Evolutionary conservation across 2,329 filamentous ascomycete species (phyloP), one percentile per base, ranked within the genome.

Genomic region (Chrysoporthe cubensis): DNA sequence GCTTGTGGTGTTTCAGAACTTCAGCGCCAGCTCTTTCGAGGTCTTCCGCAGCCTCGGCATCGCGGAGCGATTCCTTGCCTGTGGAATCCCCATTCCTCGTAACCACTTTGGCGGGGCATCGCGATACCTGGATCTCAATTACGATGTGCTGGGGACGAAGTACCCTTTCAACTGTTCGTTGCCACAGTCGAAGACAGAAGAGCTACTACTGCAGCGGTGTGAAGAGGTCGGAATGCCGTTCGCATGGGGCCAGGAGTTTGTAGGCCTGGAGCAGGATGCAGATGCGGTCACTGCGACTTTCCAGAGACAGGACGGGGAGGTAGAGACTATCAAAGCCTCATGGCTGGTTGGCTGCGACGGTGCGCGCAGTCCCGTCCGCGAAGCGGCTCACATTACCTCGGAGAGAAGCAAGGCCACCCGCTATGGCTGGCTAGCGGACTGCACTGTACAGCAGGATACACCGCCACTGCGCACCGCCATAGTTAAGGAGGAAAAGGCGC

Each of bases 331-430:
- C 37, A 65, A 66, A 13, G 73, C 69, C 5, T 73, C 74, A 37
- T 82, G 80, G 76, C 75, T 82, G 2, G 76, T 82, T 1, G 81
- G 80, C 14, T 82, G 80, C 64, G 81, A 83, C 68, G 80, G 80
- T 18, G 80, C 79, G 3, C 76, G 76, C 18, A 82, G 80, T 68
- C 67, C 72, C 4, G 73, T 81, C n/a, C 77, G 81, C 65, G 75
- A 76, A 59, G 72, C 75, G n/a, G 78, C 75, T 0, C 77, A 76
- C 2, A 78, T 82, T 68, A 71, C 74, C 1, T 78, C 81, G 66
- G 71, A 72, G 42, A 80, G 80, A 1, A 79, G 78, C 40, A 75
- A 76, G 21, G 70, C 80, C 11, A 75, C 75, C 57, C 75, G 79
- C 18, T 80, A 77, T 7, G 77, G 75, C 16, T 81, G 80, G 67